A percentile compares a stretch with the other conserved stretches of the same genome.
These are phyloP conservation scores for Dactylonectria estremocensis DNA, from an alignment of 2,329 filamentous ascomycete genomes.

Conservation along the genomic window DNA sequence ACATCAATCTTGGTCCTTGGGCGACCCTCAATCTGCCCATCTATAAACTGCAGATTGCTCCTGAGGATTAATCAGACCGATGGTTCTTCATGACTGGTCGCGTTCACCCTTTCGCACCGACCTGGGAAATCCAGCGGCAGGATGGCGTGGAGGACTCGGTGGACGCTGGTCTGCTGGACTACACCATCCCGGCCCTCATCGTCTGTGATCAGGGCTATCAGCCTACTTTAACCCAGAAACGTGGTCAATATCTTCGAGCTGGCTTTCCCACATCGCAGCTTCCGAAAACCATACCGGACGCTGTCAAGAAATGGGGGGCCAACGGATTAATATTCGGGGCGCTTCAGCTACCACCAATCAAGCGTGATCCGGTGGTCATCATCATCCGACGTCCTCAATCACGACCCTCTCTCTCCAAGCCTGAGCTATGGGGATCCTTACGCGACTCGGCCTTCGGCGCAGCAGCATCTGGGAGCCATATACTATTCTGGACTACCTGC, in stretches of 20 bases:
- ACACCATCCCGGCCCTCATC: background rate
- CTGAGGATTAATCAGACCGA: background rate
- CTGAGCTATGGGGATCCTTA: slow-evolving; percentile 64
- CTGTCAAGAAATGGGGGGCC: no score
- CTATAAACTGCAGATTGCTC: background rate
- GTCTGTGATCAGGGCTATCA: background rate
- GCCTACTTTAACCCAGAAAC: no score
- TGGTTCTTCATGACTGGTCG: slow-evolving; percentile 11
- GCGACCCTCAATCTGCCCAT: slow-evolving; percentile 11
- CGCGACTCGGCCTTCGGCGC: slow-evolving; percentile 64
- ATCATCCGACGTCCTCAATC: no score
- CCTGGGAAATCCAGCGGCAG: background rate
- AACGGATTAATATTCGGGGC: no score
- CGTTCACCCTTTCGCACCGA: background rate
- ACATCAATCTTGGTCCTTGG: no score
- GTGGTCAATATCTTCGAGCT: no score
- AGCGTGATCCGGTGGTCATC: no score
- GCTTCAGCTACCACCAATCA: no score
- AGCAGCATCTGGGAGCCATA: slow-evolving; percentile 63
- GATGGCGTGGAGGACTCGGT: background rate
- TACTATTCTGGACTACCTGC: slow-evolving; percentile 73
- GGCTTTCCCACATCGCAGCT: no score
- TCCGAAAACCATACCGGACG: no score
- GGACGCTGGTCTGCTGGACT: no score
- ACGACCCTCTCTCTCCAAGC: no score